Percentiles rank a stretch among this genome's conserved stretches.
Evolutionary conservation across 805 yeast species (phyloP).

Genomic region (Wickerhamomyces mucosus): DNA sequence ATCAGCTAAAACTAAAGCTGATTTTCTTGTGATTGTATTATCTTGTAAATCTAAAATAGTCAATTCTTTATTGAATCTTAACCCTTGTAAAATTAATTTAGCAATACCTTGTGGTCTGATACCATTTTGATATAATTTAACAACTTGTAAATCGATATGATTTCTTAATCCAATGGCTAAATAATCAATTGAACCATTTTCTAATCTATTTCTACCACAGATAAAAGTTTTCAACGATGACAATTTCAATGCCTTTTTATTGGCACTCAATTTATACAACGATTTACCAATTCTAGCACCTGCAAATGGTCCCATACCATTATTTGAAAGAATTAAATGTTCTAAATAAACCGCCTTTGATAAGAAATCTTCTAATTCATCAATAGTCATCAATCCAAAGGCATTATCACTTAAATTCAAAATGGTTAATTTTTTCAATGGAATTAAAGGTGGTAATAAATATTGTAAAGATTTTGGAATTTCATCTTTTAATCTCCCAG

Average conservation of each 20-base stretch:
- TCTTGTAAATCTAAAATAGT: slow-evolving; percentile 82
- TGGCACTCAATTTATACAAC: slow-evolving; percentile 57
- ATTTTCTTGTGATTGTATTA: slow-evolving; percentile 75
- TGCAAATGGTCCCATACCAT: slow-evolving; percentile 98
- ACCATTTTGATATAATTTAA: slow-evolving; percentile 90
- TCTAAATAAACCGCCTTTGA: slow-evolving; percentile 68
- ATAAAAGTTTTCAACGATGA: slow-evolving; percentile 70
- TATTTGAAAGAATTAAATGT: slow-evolving; percentile 84
- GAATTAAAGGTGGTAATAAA: slow-evolving; percentile 63
- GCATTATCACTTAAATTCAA: slow-evolving; percentile 92
- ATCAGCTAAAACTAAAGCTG: slow-evolving; percentile 56
- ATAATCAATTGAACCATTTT: slow-evolving; percentile 84
- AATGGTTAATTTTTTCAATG: slow-evolving; percentile 58
- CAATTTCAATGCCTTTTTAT: slow-evolving; percentile 40
- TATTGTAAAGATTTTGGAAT: slow-evolving; percentile 75
- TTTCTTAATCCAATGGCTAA: slow-evolving; percentile 79
- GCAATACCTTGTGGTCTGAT: slow-evolving; percentile 90
- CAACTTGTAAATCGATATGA: slow-evolving; percentile 62
- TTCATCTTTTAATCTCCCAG: slow-evolving; percentile 91
- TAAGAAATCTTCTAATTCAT: slow-evolving; percentile 73
- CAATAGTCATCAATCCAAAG: slow-evolving; percentile 91
- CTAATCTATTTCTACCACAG: slow-evolving; percentile 96
- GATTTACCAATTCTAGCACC: slow-evolving; percentile 92
- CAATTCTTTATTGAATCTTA: slow-evolving; percentile 49
- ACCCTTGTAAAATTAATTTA: slow-evolving; percentile 63